phyloP scores from a whole-genome alignment of 2,329 filamentous ascomycete species.

The Hymenoscyphus scutula region DNA sequence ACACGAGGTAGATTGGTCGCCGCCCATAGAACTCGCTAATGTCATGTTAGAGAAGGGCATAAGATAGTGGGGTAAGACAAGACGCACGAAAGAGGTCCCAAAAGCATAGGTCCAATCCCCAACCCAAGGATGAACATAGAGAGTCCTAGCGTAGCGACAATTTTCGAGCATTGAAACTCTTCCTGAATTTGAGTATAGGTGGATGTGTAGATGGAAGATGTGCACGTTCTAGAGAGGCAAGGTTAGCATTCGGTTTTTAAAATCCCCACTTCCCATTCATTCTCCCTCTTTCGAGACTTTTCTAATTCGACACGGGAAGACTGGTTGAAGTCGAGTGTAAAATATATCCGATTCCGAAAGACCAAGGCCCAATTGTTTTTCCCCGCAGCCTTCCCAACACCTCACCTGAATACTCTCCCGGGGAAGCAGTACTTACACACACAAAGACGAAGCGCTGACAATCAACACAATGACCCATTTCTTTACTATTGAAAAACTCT shows the following conservation, averaged over 20 bases:
- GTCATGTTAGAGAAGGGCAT: conserved; percentile 3
- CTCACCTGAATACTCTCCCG: background rate
- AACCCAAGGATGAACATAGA: conserved; percentile 81
- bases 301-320: too few species aligned
- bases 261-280: background rate
- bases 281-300: background rate
- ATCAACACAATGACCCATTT: conserved; percentile 81
- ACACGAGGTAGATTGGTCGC: conserved; percentile 73
- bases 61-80: conserved; percentile 11
- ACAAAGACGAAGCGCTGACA: conserved; percentile 70
- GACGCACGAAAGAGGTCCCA: conserved; percentile 50
- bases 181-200: conserved; percentile 74
- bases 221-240: conserved; percentile 60
- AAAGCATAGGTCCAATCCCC: conserved; percentile 54
- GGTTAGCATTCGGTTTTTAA: background rate
- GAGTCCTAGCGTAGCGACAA: conserved; percentile 76
- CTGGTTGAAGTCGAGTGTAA: too few species aligned
- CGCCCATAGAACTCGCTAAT: conserved; percentile 70
- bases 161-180: conserved; percentile 69
- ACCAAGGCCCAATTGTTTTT: background rate
- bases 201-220: conserved; percentile 84
- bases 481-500: conserved; percentile 60
- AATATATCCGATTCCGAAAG: conserved; percentile 6
- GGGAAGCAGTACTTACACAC: conserved; percentile 65
- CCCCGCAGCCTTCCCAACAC: background rate